These are phyloP conservation scores for Globisporangium orthogonon DNA, from an alignment of 352 stramenopile genomes.

Conservation along the genomic window DNA sequence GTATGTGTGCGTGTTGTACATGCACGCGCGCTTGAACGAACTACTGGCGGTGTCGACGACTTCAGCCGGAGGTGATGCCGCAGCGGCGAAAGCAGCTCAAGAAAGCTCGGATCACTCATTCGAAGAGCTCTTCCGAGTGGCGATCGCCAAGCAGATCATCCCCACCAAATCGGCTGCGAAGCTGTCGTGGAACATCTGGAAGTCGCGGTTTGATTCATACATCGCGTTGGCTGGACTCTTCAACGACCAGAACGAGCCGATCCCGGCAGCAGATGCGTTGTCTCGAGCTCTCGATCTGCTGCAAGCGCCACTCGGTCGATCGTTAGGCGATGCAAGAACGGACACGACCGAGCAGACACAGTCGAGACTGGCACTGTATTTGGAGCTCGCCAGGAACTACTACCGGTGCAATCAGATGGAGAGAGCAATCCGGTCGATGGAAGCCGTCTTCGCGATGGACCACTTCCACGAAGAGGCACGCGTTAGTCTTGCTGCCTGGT, in stretches of 20 bases:
- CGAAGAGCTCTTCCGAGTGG: slow-evolving; percentile 38
- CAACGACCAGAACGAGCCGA: slow-evolving; percentile 29
- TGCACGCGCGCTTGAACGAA: slow-evolving; percentile 55
- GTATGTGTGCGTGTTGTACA: slow-evolving; percentile 50
- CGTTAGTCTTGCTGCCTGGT: slow-evolving; percentile 45
- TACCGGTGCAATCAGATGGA: slow-evolving; percentile 81
- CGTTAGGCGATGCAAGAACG: not conserved
- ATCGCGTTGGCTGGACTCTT: slow-evolving; percentile 44
- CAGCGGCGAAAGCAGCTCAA: slow-evolving; percentile 13
- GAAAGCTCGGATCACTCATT: slow-evolving; percentile 34
- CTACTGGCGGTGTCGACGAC: slow-evolving; percentile 27
- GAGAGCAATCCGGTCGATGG: slow-evolving; percentile 60
- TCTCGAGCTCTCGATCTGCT: slow-evolving; percentile 47
- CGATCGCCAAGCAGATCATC: slow-evolving; percentile 1
- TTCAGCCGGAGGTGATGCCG: slow-evolving; percentile 1
- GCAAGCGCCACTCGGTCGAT: slow-evolving; percentile 9
- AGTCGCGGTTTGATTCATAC: slow-evolving; percentile 32
- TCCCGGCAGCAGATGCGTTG: slow-evolving; percentile 46
- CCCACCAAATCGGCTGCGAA: slow-evolving; percentile 5
- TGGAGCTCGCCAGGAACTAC: slow-evolving; percentile 52
- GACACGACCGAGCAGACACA: slow-evolving; percentile 15
- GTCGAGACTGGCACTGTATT: slow-evolving; percentile 36
- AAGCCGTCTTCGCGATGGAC: slow-evolving; percentile 54
- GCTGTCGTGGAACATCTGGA: slow-evolving; percentile 32
- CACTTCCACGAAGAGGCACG: slow-evolving; percentile 50